These are phyloP conservation scores for Nakaseomyces delphensis DNA, from an alignment of 1,139 yeast genomes.

Conservation along the genomic window DNA sequence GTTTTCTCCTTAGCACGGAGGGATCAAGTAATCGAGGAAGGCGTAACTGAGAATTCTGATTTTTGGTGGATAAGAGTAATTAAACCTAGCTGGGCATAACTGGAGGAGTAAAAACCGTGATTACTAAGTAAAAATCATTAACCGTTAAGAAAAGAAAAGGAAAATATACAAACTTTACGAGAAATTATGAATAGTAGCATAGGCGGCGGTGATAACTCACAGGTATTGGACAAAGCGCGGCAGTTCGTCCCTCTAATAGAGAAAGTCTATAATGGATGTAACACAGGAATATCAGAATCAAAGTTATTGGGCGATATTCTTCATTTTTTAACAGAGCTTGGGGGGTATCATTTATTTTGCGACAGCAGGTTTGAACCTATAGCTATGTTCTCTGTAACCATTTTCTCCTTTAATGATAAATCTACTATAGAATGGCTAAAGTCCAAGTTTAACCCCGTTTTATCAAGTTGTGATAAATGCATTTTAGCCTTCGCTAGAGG, in stretches of 20 bases:
- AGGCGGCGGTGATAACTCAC: background rate
- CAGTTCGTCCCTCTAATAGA: conserved; percentile 21
- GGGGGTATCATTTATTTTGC: conserved; percentile 47
- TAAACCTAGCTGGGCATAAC: too few relatives aligned
- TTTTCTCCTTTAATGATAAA: conserved; percentile 50
- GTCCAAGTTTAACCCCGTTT: conserved; percentile 34
- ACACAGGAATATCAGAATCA: conserved; percentile 24
- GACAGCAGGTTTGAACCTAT: conserved; percentile 41
- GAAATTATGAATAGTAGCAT: background rate
- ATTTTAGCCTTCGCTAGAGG: conserved; percentile 43
- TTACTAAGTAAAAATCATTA: too few relatives aligned
- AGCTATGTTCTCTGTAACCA: conserved; percentile 45
- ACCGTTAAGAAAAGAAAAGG: background rate
- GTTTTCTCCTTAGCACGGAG: too few relatives aligned
- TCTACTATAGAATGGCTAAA: conserved; percentile 39
- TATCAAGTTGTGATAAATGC: conserved; percentile 46
- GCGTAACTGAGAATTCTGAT: too few relatives aligned
- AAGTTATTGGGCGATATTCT: conserved; percentile 26
- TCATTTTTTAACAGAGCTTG: conserved; percentile 20
- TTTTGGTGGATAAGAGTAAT: too few relatives aligned
- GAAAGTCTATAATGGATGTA: conserved; percentile 24
- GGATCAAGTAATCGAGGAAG: too few relatives aligned
- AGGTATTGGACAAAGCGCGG: conserved; percentile 13
- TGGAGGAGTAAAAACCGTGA: too few relatives aligned
- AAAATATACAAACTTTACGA: background rate